Evolutionary conservation across 768 basidiomycete genomes (phyloP).

Genomic region (Podaxis rugospora): DNA sequence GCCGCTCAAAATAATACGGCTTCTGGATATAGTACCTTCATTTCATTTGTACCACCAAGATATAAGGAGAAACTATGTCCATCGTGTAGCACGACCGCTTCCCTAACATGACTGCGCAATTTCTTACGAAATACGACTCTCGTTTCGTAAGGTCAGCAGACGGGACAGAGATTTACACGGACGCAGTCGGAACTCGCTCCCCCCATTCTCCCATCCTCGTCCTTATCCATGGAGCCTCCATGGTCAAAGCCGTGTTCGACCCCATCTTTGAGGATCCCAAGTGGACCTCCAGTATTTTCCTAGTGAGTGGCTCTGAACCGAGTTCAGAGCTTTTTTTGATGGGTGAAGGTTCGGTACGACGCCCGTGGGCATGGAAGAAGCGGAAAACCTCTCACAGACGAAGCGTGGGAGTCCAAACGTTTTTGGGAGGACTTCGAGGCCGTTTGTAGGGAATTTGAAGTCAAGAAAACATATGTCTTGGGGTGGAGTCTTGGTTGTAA

Average conservation of each 20-base stretch:
- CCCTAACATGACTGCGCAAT: not conserved
- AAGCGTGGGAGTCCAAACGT: slow-evolving; percentile 22
- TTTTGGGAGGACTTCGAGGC: slow-evolving; percentile 28
- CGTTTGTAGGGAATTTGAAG: slow-evolving; percentile 24
- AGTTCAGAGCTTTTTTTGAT: not conserved
- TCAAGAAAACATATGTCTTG: slow-evolving; percentile 25
- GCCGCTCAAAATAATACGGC: too few species aligned
- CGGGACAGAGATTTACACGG: slow-evolving; percentile 31
- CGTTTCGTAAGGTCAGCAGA: slow-evolving; percentile 22
- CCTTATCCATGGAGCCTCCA: slow-evolving; percentile 31
- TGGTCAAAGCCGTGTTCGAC: slow-evolving; percentile 26
- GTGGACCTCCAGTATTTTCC: slow-evolving; percentile 15
- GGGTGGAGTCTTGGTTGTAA: slow-evolving; percentile 25
- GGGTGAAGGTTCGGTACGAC: slow-evolving; percentile 20
- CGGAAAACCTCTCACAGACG: slow-evolving; percentile 22
- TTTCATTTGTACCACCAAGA: too few species aligned
- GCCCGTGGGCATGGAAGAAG: slow-evolving; percentile 29
- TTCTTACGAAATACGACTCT: not conserved
- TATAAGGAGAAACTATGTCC: too few species aligned
- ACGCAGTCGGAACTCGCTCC: slow-evolving; percentile 25
- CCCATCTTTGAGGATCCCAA: slow-evolving; percentile 26
- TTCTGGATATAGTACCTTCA: too few species aligned
- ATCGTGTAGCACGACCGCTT: not conserved
- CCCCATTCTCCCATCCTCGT: slow-evolving; percentile 26
- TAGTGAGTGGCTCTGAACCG: slow-evolving; percentile 20